Percentiles rank a stretch among this genome's conserved stretches.
Evolutionary conservation across 805 yeast genomes (phyloP).

Genomic region (Ogataea polymorpha): DNA sequence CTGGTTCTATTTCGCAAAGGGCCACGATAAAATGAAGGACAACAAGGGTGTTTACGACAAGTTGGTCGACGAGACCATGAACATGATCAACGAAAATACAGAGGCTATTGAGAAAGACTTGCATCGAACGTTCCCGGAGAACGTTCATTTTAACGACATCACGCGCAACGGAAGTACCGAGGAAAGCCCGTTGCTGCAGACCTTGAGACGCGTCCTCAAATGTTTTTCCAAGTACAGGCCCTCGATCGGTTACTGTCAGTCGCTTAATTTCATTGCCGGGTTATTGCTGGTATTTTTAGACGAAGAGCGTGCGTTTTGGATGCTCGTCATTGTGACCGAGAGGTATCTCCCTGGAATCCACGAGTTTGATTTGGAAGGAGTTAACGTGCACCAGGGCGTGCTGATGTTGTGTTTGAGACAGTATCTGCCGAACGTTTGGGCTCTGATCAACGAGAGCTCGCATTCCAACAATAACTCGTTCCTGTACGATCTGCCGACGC

Average conservation of each 20-base stretch:
- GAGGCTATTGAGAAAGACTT: slow-evolving; percentile 94
- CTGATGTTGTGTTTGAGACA: slow-evolving; percentile 82
- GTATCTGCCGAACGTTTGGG: slow-evolving; percentile 81
- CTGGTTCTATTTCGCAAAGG: slow-evolving; percentile 93
- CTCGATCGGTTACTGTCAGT: slow-evolving; percentile 92
- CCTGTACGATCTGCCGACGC: slow-evolving; percentile 81
- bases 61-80: slow-evolving; percentile 56
- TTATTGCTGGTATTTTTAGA: slow-evolving; percentile 77
- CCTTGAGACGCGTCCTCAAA: slow-evolving; percentile 74
- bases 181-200: slow-evolving; percentile 65
- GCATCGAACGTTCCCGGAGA: slow-evolving; percentile 94
- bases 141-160: slow-evolving; percentile 65
- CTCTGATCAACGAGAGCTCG: slow-evolving; percentile 35
- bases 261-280: slow-evolving; percentile 90
- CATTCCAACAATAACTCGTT: slow-evolving; percentile 35
- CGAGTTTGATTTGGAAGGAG: slow-evolving; percentile 87
- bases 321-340: slow-evolving; percentile 88
- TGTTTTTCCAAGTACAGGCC: slow-evolving; percentile 88
- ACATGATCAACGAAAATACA: slow-evolving; percentile 64
- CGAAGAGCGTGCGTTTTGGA: slow-evolving; percentile 93
- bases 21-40: slow-evolving; percentile 55
- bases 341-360: slow-evolving; percentile 87
- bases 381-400: slow-evolving; percentile 92
- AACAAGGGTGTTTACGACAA: slow-evolving; percentile 73
- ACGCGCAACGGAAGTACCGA: slow-evolving; percentile 20